Percentiles rank a stretch among this genome's conserved stretches.
These are phyloP conservation scores for Fusarium kyushuense DNA, from an alignment of 2,329 filamentous ascomycete genomes.

Conservation along the genomic window DNA sequence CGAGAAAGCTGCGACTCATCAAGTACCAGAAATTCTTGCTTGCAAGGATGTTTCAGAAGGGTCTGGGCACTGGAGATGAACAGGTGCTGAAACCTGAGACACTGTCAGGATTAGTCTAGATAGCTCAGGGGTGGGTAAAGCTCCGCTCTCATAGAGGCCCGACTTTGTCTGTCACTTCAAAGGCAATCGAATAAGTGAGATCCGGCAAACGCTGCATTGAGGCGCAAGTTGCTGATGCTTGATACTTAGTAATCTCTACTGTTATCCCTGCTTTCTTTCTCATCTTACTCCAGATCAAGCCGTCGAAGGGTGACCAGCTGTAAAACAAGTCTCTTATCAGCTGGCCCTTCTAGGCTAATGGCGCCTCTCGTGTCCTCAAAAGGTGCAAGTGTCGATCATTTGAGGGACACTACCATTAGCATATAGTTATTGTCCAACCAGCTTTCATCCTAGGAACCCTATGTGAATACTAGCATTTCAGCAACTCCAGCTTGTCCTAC, in stretches of 20 bases:
- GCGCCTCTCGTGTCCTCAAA: slow-evolving; percentile 37
- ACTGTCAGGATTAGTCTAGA: slow-evolving; percentile 2
- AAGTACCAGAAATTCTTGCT: slow-evolving; percentile 34
- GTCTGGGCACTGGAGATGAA: slow-evolving; percentile 19
- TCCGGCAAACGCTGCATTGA: slow-evolving; percentile 14
- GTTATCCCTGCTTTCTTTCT: neutral
- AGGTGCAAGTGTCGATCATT: slow-evolving; percentile 39
- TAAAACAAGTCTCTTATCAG: slow-evolving; percentile 8
- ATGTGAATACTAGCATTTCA: slow-evolving; percentile 28
- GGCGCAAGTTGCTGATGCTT: slow-evolving; percentile 25
- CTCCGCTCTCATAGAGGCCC: slow-evolving; percentile 23
- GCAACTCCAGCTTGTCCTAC: slow-evolving; percentile 16
- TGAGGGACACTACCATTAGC: slow-evolving; percentile 14
- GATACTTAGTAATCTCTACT: slow-evolving; percentile 13
- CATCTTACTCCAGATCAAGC: slow-evolving; percentile 1
- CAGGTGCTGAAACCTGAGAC: slow-evolving; percentile 40
- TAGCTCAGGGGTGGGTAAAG: neutral
- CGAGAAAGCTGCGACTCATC: slow-evolving; percentile 28
- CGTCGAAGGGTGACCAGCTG: neutral
- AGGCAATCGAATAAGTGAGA: slow-evolving; percentile 10
- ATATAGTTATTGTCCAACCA: slow-evolving; percentile 19
- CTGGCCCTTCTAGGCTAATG: slow-evolving; percentile 19
- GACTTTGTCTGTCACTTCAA: slow-evolving; percentile 8
- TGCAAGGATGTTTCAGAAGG: slow-evolving; percentile 33
- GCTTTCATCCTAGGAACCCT: slow-evolving; percentile 14